A percentile compares a stretch with the other conserved stretches of the same genome.
Evolutionary conservation across 2,329 filamentous ascomycete genomes (phyloP).

Genomic region (Trichoderma sp.): DNA sequence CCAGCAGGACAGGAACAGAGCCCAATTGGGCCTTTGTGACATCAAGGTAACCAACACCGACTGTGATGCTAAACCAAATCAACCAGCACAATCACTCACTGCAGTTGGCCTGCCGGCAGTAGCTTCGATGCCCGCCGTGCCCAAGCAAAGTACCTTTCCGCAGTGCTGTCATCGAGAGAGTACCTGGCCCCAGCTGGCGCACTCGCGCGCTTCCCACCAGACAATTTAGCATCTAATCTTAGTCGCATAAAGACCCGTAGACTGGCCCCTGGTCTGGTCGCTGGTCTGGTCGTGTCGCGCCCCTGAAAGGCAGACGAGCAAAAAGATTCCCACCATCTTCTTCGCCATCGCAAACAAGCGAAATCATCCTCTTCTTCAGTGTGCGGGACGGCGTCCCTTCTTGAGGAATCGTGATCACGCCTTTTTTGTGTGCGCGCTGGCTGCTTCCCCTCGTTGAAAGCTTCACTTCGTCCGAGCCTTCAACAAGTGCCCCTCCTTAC

Average conservation of each 20-base stretch:
- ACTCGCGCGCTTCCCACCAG: constrained; percentile 6
- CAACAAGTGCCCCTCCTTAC: constrained; percentile 15
- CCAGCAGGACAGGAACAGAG: background rate
- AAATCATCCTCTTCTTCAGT: constrained; percentile 9
- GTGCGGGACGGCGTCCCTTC: constrained; percentile 9
- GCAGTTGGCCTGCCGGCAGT: background rate
- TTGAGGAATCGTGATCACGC: constrained; percentile 10
- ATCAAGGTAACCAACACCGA: constrained; percentile 2
- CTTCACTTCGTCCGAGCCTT: background rate
- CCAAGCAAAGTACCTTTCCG: background rate
- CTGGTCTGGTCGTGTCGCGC: constrained; percentile 12
- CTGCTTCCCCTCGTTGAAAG: constrained; percentile 11
- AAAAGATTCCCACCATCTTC: constrained; percentile 15
- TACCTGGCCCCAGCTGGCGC: constrained; percentile 5
- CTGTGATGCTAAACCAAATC: background rate
- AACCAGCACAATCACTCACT: background rate
- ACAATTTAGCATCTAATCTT: constrained; percentile 18
- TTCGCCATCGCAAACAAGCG: constrained; percentile 16
- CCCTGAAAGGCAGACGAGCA: constrained; percentile 12
- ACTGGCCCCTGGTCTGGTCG: constrained; percentile 13
- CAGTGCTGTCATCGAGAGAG: background rate
- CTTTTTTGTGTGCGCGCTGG: constrained; percentile 9
- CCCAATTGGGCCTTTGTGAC: background rate
- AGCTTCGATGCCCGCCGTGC: background rate
- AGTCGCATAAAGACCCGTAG: constrained; percentile 18